phyloP scores from a whole-genome alignment of 2,329 filamentous ascomycete genomes.

The Clarireedia sp. region DNA sequence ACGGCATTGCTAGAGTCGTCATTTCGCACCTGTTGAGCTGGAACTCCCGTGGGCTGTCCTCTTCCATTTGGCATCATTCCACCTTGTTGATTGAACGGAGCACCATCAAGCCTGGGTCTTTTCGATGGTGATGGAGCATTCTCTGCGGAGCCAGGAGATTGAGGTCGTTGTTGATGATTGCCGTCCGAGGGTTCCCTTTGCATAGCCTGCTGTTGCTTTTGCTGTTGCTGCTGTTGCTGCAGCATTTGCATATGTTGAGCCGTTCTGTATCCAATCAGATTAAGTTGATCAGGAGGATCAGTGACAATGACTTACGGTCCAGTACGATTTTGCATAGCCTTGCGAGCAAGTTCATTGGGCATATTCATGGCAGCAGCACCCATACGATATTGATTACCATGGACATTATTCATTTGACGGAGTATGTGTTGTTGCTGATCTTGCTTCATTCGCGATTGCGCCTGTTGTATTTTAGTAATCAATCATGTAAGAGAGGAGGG shows the following conservation, averaged over 20 bases:
- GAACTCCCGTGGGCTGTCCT: slow-evolving; percentile 58
- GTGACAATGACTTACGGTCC: slow-evolving; percentile 48
- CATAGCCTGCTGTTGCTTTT: slow-evolving; percentile 74
- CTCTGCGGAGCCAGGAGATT: slow-evolving; percentile 74
- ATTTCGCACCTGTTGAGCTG: slow-evolving; percentile 54
- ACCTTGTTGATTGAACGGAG: slow-evolving; percentile 59
- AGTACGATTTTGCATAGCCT: slow-evolving; percentile 65
- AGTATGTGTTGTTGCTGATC: slow-evolving; percentile 70
- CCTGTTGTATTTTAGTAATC: slow-evolving; percentile 34
- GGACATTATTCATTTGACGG: slow-evolving; percentile 51
- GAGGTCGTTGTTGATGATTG: slow-evolving; percentile 59
- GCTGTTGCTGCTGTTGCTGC: slow-evolving; percentile 62
- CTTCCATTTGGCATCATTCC: slow-evolving; percentile 58
- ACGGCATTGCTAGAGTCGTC: slow-evolving; percentile 38
- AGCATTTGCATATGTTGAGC: slow-evolving; percentile 63
- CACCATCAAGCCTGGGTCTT: slow-evolving; percentile 71
- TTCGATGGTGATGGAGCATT: slow-evolving; percentile 91
- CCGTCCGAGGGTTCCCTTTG: slow-evolving; percentile 81
- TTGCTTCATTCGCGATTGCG: slow-evolving; percentile 65
- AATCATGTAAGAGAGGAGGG: slow-evolving; percentile 5
- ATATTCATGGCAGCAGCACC: slow-evolving; percentile 52
- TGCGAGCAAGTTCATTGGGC: slow-evolving; percentile 55
- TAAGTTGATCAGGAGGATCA: not conserved
- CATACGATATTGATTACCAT: slow-evolving; percentile 47
- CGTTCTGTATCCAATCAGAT: slow-evolving; percentile 13